A percentile compares a stretch with the other conserved stretches of the same genome.
phyloP scores from a whole-genome alignment of 345 rosid species.

The Heritiera fomes region DNA sequence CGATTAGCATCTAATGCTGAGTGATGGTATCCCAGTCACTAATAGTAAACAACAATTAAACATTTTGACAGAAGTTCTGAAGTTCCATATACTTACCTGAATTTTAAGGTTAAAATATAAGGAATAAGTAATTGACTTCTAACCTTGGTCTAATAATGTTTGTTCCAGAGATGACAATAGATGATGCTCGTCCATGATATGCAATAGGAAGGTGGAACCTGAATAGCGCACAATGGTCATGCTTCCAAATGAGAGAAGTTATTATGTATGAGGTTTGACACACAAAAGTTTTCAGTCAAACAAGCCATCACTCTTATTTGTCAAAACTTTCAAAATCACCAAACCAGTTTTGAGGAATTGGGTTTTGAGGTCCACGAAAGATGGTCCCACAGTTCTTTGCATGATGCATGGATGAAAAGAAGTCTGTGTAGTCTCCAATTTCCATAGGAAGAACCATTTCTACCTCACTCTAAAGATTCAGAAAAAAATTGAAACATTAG shows the following conservation, averaged over 20 bases:
- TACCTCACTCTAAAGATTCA: constrained; percentile 54
- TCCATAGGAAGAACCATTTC: constrained; percentile 84
- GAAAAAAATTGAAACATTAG: constrained; percentile 19
- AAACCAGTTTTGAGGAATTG: constrained; percentile 78
- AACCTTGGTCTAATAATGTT: constrained; percentile 85
- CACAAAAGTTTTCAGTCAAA: constrained; percentile 8
- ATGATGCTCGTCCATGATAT: constrained; percentile 95
- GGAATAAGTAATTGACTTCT: constrained; percentile 32
- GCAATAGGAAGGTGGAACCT: constrained; percentile 99
- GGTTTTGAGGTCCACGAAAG: constrained; percentile 85
- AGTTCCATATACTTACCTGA: not conserved
- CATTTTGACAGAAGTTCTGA: not conserved
- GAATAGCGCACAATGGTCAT: constrained; percentile 22
- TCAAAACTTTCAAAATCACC: constrained; percentile 15
- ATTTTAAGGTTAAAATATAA: not conserved
- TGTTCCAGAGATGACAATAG: constrained; percentile 89
- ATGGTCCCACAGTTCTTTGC: constrained; percentile 90
- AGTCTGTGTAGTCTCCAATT: constrained; percentile 94
- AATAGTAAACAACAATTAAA: not conserved
- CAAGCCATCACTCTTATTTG: not conserved
- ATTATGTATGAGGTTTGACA: not conserved
- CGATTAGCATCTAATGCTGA: not conserved
- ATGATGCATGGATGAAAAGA: constrained; percentile 91
- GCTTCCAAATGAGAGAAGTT: not conserved
- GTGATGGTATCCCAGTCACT: not conserved